phyloP scores from a whole-genome alignment of 768 basidiomycete genomes.

The Mycena kentingensis region DNA sequence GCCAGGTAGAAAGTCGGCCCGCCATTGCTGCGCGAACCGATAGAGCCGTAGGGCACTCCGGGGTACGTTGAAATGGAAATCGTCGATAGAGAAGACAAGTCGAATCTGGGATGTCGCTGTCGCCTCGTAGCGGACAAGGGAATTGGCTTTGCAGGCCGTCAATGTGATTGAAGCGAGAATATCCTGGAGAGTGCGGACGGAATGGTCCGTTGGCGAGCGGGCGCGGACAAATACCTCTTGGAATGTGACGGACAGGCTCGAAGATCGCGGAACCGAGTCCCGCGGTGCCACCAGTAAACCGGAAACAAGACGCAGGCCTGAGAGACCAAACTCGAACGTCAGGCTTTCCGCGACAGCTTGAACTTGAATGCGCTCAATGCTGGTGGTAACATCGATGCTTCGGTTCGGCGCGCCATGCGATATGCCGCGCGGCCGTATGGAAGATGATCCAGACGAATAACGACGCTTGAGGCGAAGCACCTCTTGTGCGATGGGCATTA shows the following conservation, averaged over 20 bases:
- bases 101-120: slow-evolving; percentile 41
- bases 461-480: slow-evolving; percentile 52
- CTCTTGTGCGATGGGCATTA: slow-evolving; percentile 62
- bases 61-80: slow-evolving; percentile 62
- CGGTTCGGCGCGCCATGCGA: slow-evolving; percentile 2
- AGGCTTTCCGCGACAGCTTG: slow-evolving; percentile 73
- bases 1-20: slow-evolving; percentile 73
- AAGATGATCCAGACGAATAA: slow-evolving; percentile 25
- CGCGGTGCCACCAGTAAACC: slow-evolving; percentile 35
- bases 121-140: slow-evolving; percentile 49
- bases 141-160: slow-evolving; percentile 46
- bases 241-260: slow-evolving; percentile 51
- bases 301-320: slow-evolving; percentile 40
- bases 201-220: slow-evolving; percentile 47
- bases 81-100: slow-evolving; percentile 45
- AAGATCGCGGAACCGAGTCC: slow-evolving; percentile 39
- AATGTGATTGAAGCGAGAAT: slow-evolving; percentile 64
- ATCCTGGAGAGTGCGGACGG: slow-evolving; percentile 47
- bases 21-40: slow-evolving; percentile 81
- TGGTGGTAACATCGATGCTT: slow-evolving; percentile 40
- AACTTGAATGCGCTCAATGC: slow-evolving; percentile 48
- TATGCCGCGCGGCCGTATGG: slow-evolving; percentile 6
- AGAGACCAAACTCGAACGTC: slow-evolving; percentile 58
- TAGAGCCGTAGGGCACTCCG: slow-evolving; percentile 81
- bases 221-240: slow-evolving; percentile 59